Evolutionary conservation across 225 moss, liverwort and hornwort species (phyloP).

Genomic region (Pseudoscleropodium purum): DNA sequence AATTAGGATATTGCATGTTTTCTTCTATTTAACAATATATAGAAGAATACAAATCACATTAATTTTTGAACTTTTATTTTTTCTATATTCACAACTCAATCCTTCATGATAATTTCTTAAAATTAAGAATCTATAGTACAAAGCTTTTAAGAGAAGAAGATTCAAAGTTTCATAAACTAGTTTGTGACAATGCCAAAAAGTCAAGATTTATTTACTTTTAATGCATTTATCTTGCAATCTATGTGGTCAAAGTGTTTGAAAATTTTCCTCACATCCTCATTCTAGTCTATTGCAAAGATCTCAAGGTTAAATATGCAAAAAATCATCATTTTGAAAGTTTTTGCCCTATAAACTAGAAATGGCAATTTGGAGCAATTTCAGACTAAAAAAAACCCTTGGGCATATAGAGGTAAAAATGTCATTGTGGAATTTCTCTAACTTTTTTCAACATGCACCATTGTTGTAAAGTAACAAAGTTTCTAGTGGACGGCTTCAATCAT

Average conservation of each 20-base stretch:
- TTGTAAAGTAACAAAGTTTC: neutral
- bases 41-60: neutral
- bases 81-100: neutral
- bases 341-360: neutral
- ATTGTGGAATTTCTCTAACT: too few relatives aligned
- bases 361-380: neutral
- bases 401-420: fast-evolving
- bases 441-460: fast-evolving
- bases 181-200: neutral
- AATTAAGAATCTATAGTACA: neutral
- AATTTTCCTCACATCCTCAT: neutral
- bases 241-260: neutral
- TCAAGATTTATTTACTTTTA: neutral
- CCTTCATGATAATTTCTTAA: neutral
- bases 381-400: fast-evolving
- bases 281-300: neutral
- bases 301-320: fast-evolving
- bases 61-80: neutral
- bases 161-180: neutral
- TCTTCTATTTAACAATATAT: neutral
- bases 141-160: neutral
- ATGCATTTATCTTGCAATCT: neutral
- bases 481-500: fast-evolving
- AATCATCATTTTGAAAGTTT: neutral
- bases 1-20: fast-evolving